Evolutionary conservation across 2,329 filamentous ascomycete species (phyloP).

Genomic region (Rutstroemia sydowiana): DNA sequence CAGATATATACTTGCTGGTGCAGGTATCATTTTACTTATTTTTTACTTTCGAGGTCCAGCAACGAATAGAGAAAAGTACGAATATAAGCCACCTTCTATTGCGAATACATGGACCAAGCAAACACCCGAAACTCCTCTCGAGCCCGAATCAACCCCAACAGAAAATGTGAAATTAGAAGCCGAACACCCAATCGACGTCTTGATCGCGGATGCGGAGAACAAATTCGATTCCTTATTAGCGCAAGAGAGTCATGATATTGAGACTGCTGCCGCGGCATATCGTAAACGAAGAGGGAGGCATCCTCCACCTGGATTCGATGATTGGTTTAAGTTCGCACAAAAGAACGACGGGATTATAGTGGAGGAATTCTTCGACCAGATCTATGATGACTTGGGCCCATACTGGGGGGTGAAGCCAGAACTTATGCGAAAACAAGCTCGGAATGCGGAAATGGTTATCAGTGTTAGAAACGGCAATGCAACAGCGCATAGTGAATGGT

Average conservation of each 20-base stretch:
- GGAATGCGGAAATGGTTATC: slow-evolving; percentile 54
- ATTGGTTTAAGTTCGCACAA: slow-evolving; percentile 49
- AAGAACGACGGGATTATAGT: slow-evolving; percentile 46
- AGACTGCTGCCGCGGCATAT: slow-evolving; percentile 43
- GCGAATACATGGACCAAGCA: background rate
- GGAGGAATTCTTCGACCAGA: slow-evolving; percentile 53
- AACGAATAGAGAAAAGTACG: background rate
- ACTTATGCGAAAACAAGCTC: slow-evolving; percentile 43
- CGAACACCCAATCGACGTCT: slow-evolving; percentile 38
- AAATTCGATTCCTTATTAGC: slow-evolving; percentile 34
- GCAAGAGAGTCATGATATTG: slow-evolving; percentile 37
- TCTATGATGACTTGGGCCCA: slow-evolving; percentile 43
- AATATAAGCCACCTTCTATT: background rate
- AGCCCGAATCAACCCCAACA: background rate
- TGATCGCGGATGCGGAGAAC: slow-evolving; percentile 36
- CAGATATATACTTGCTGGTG: slow-evolving; percentile 19
- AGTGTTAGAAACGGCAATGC: slow-evolving; percentile 47
- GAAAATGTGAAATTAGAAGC: background rate
- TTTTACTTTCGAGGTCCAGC: slow-evolving; percentile 13
- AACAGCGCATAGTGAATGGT: slow-evolving; percentile 36
- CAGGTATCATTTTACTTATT: slow-evolving; percentile 12
- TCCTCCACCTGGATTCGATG: slow-evolving; percentile 55
- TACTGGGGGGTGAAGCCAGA: slow-evolving; percentile 39
- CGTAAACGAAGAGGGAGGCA: slow-evolving; percentile 49
- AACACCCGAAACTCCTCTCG: background rate